Evolutionary conservation across 768 basidiomycete genomes (phyloP), one percentile per base, ranked within the genome.

Genomic region (Pluteus cervinus): DNA sequence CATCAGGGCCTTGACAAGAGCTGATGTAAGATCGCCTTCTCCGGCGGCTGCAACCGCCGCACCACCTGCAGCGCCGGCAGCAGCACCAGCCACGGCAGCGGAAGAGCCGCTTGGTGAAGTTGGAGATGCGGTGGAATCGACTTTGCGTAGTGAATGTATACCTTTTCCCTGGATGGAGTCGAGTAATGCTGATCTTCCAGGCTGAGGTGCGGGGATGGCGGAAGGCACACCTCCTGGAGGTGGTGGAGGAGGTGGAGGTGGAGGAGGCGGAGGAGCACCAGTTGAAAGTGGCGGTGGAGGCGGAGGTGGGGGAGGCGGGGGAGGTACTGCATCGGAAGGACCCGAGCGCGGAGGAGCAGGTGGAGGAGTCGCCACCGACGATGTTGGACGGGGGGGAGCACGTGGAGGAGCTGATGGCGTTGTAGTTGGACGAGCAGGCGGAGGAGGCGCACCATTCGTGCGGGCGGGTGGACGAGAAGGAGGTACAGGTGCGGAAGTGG

Each of bases 141-240:
- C 68, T 62, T 85, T 88, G 44, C 73, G 73, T 35, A 94, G 66
- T 3, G 72, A 66, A 47, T 80, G 72, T 1, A 91, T 63, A 25
- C 88, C 83, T 52, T 79, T 81, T 24, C 86, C 87, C 60, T 85
- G 83, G 44, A 94, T 93, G 9, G 81, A 82, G 0, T 79, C 81
- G 28, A 93, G 65, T 2, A 94, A 65, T 29, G 79, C 80, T 20
- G 52, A 58, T 16, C 87, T 75, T 4, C 76, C 86, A 12, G 78
- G 67, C 46, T 73, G 75, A 5, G 77, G 56, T 1, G 63, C 57
- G 25, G 69, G 60, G 5, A 60, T 53, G 1, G 54, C 51, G 5
- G 53, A 35, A n/a, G 51, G 45, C 30, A 50, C 40, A 37, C 56
- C 45, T 10, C 50, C 46, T 3, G 56, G 54, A 10, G 71, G 63